phyloP scores from a whole-genome alignment of 1,284 basidiomycete genomes.

The Ustilago loliicola region DNA sequence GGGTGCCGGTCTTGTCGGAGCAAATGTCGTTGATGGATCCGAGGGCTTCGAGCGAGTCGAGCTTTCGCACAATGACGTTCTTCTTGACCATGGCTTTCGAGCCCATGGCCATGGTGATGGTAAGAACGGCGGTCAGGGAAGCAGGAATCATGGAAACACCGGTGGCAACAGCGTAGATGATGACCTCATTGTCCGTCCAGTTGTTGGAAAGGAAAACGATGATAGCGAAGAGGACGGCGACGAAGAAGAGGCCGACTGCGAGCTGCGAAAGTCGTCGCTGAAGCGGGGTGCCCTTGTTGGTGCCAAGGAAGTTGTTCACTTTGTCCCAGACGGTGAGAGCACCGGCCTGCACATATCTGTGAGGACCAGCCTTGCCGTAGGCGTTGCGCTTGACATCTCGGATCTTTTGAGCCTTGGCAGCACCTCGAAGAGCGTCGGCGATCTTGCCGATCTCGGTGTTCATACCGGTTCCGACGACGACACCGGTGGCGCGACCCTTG shows the following conservation, averaged over 20 bases:
- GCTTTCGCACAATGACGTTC: constrained; percentile 74
- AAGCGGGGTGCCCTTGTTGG: constrained; percentile 71
- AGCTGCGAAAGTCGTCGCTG: constrained; percentile 70
- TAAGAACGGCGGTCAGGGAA: constrained; percentile 68
- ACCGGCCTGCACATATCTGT: constrained; percentile 71
- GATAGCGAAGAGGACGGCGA: constrained; percentile 70
- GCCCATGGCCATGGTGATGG: constrained; percentile 73
- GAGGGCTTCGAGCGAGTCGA: constrained; percentile 68
- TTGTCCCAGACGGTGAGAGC: constrained; percentile 70
- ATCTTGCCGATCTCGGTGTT: constrained; percentile 69
- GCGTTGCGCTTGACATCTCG: constrained; percentile 74
- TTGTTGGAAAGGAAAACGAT: constrained; percentile 71
- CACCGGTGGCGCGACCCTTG: constrained; percentile 77
- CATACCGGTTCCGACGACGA: constrained; percentile 78
- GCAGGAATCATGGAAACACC: constrained; percentile 76
- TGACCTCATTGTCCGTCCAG: constrained; percentile 68
- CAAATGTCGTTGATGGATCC: constrained; percentile 70
- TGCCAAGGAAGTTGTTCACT: constrained; percentile 69
- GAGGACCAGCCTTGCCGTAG: constrained; percentile 69
- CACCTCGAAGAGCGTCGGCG: constrained; percentile 66
- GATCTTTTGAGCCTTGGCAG: constrained; percentile 62
- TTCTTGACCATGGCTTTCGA: constrained; percentile 75
- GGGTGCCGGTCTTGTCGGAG: constrained; percentile 69
- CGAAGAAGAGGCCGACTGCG: constrained; percentile 67
- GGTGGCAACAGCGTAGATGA: constrained; percentile 72